These are phyloP conservation scores for Coemansia sp. DNA, from an alignment of 192 early-diverging fungal genomes.

Conservation along the genomic window DNA sequence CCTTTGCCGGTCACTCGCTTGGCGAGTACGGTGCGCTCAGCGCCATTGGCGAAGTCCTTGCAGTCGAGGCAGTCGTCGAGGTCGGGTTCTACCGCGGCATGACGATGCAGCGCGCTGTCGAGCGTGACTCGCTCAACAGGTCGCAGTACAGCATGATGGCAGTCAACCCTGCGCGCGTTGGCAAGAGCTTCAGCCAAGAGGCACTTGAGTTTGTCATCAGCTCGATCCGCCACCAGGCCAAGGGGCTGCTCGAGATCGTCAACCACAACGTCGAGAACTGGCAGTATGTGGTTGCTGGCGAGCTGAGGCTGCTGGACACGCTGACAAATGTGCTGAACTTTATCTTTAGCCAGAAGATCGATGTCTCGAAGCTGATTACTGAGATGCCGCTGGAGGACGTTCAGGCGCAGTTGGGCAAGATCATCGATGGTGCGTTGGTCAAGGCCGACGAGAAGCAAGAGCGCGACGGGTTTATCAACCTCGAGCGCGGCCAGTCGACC, in stretches of 20 bases:
- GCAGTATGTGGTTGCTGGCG: conserved; percentile 94
- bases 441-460: conserved; percentile 65
- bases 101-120: conserved; percentile 96
- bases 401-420: conserved; percentile 74
- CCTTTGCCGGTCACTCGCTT: conserved; percentile 93
- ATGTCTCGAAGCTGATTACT: conserved; percentile 79
- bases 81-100: conserved; percentile 97
- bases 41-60: conserved; percentile 82
- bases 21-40: conserved; percentile 93
- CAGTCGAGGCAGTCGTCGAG: conserved; percentile 82
- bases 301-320: conserved; percentile 74
- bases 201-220: conserved; percentile 71
- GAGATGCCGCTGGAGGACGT: conserved; percentile 84
- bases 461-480: conserved; percentile 62
- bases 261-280: conserved; percentile 97
- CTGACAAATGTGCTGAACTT: conserved; percentile 84
- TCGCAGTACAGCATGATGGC: conserved; percentile 97
- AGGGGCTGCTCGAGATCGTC: conserved; percentile 86
- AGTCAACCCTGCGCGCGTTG: conserved; percentile 88
- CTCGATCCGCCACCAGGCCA: conserved; percentile 74
- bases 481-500: conserved; percentile 87
- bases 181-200: conserved; percentile 79
- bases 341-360: conserved; percentile 81
- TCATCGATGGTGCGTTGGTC: conserved; percentile 70
- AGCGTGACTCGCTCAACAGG: conserved; percentile 77